Evolutionary conservation across 768 basidiomycete species (phyloP), one percentile per base, ranked within the genome.

Genomic region (Rhodotorula paludigena): DNA sequence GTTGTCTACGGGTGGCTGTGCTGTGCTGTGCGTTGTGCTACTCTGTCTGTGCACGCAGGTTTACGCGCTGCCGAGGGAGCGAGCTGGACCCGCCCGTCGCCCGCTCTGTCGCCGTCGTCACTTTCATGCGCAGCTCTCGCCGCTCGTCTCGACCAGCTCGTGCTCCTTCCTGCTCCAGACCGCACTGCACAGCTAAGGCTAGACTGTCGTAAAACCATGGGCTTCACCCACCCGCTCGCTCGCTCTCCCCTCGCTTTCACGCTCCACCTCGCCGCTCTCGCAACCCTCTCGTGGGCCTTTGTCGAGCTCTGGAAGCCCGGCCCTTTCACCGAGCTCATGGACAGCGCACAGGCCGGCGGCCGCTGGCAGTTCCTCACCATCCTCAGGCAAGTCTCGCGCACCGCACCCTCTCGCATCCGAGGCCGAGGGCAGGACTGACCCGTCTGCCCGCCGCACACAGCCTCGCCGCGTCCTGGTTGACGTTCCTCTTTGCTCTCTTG

Each of bases 361-460:
- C 51, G 57, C 21, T 73, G 59, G 57, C 47, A 49, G 23, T 72
- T 56, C 51, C 38, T 72, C 28, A 72, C 71, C 28, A 67, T 72
- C 54, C 54, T 72, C 18, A 58, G 55, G 71, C 68, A 16, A 21
- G 56, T 48, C 52, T 10, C 28, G 5, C n/a, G 28, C 25, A 18
- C 32, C 41, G 9, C 33, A 8, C 54, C 32, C 6, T 15, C 25
- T 28, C 30, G 28, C 38, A 16, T 30, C 9, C 33, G 16, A 33
- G 32, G 32, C 15, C 16, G 3, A n/a, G 23, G 14, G 28, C 15
- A 28, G 7, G 10, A 6, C 49, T 42, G 3, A 5, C 41, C 36
- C 15, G 5, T 39, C 47, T 42, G 21, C 7, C 38, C 23, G 21
- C 28, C 11, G 5, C 14, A 2, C 20, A 30, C 57, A 70, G 71